Evolutionary conservation across 208 protist species (phyloP).

Genomic region (Lotmaria passim): DNA sequence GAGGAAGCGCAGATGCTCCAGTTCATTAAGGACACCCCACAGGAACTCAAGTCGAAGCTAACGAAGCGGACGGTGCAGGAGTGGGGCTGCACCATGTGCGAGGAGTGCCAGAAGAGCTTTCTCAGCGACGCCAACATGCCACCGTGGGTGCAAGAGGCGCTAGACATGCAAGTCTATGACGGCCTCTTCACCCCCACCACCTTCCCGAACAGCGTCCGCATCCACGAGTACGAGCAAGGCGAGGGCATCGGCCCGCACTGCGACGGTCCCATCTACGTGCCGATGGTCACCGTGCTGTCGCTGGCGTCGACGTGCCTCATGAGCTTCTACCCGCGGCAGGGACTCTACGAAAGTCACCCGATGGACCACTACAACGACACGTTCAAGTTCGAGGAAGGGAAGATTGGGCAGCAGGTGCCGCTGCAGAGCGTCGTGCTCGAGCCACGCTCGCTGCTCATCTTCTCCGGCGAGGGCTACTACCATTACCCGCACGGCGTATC

Average conservation of each 20-base stretch:
- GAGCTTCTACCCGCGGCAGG: constrained; percentile 85
- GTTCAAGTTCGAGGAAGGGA: constrained; percentile 83
- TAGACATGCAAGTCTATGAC: constrained; percentile 85
- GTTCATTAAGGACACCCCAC: constrained; percentile 62
- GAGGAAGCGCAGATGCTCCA: constrained; percentile 80
- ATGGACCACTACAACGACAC: constrained; percentile 95
- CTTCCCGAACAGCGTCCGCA: constrained; percentile 91
- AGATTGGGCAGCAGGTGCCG: constrained; percentile 65
- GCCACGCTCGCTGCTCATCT: constrained; percentile 87
- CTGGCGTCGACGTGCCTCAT: constrained; percentile 83
- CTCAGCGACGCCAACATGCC: constrained; percentile 89
- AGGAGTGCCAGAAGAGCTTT: constrained; percentile 86
- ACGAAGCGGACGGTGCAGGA: constrained; percentile 89
- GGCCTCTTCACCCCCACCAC: constrained; percentile 87
- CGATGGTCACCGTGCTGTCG: constrained; percentile 80
- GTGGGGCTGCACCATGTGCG: constrained; percentile 92
- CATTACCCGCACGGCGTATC: constrained; percentile 89
- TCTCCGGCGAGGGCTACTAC: constrained; percentile 80
- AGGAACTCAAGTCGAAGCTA: constrained; percentile 80
- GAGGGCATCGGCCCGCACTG: constrained; percentile 90
- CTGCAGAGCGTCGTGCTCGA: constrained; percentile 84
- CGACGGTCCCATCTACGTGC: constrained; percentile 92
- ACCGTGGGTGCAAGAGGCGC: constrained; percentile 77
- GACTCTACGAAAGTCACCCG: constrained; percentile 71
- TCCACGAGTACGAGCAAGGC: constrained; percentile 89